Conservation (phyloP, 2,329 filamentous ascomycete species). For the Xylariaceae sp. region DNA sequence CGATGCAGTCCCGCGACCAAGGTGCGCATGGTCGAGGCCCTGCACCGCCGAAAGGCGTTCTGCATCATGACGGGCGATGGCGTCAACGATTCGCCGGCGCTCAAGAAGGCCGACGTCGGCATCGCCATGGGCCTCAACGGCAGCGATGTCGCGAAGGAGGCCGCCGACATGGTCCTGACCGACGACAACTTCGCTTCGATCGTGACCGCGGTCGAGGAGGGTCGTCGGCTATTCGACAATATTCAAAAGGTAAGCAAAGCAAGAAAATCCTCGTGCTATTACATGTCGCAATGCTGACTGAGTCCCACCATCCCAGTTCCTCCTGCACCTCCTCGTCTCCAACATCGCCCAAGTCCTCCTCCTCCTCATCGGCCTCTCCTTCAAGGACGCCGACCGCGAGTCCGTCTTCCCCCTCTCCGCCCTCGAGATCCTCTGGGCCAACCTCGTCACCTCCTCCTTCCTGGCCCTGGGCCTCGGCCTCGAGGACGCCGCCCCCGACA, state of each 20-base stretch:
- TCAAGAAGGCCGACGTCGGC: conserved; percentile 69
- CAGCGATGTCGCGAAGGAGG: conserved; percentile 73
- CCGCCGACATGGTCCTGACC: conserved; percentile 81
- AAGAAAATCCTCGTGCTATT: not conserved
- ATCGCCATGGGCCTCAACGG: conserved; percentile 71
- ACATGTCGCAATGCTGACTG: not conserved
- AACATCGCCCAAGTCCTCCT: conserved; percentile 68
- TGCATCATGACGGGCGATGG: conserved; percentile 74
- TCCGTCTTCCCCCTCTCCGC: conserved; percentile 69
- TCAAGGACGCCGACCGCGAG: conserved; percentile 54
- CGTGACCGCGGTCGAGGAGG: conserved; percentile 67
- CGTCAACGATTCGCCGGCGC: conserved; percentile 69
- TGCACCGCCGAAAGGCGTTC: conserved; percentile 63
- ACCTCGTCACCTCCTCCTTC: conserved; percentile 68
- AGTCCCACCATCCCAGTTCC: conserved; percentile 36
- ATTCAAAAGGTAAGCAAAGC: conserved; percentile 60
- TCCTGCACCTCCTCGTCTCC: conserved; percentile 63
- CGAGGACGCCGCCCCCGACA: conserved; percentile 64
- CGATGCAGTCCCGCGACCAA: conserved; percentile 68
- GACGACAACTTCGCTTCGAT: conserved; percentile 87
- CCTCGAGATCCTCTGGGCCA: conserved; percentile 73
- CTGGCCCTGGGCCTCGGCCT: conserved; percentile 69
- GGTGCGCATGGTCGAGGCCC: conserved; percentile 71
- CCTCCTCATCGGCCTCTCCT: conserved; percentile 63
- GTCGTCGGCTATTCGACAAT: conserved; percentile 66